These are phyloP conservation scores for Colletotrichum coccodes DNA, from an alignment of 2,329 filamentous ascomycete genomes.

Conservation along the genomic window DNA sequence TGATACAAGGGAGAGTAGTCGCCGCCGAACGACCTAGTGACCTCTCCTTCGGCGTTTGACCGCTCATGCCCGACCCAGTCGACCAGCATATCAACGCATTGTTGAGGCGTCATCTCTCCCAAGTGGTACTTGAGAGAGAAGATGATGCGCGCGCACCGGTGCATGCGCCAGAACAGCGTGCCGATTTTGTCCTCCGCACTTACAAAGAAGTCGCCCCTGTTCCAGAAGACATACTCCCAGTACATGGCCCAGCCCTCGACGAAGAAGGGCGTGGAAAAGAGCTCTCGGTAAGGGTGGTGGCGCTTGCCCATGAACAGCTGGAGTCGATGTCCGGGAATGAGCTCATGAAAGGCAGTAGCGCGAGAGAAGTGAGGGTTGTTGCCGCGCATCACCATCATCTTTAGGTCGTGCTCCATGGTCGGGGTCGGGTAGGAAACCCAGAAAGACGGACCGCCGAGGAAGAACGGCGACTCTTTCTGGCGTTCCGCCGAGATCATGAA, in stretches of 20 bases:
- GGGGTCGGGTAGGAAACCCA: conserved; percentile 66
- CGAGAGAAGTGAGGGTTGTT: conserved; percentile 68
- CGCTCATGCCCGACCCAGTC: conserved; percentile 67
- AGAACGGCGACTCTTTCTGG: conserved; percentile 68
- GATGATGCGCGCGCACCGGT: conserved; percentile 67
- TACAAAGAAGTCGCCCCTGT: conserved; percentile 60
- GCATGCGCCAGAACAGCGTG: conserved; percentile 71
- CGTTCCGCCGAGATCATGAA: conserved; percentile 64
- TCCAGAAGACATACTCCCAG: conserved; percentile 70
- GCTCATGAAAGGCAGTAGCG: conserved; percentile 70
- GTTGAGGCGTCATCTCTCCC: conserved; percentile 60
- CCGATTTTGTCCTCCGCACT: conserved; percentile 64
- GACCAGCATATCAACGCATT: conserved; percentile 68
- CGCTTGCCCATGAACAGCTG: conserved; percentile 61
- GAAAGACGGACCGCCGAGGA: conserved; percentile 64
- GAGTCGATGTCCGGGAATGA: conserved; percentile 68
- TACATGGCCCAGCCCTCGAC: conserved; percentile 72
- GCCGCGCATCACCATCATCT: conserved; percentile 68
- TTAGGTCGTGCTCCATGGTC: conserved; percentile 62
- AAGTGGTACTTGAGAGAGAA: conserved; percentile 70
- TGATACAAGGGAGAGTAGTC: conserved; percentile 69
- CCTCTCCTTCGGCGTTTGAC: conserved; percentile 69
- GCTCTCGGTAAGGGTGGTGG: conserved; percentile 56
- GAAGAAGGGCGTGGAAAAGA: conserved; percentile 68
- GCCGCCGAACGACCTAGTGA: conserved; percentile 64